Evolutionary conservation across 345 rosid species (phyloP).

Genomic region (Eucalyptus caleyi): DNA sequence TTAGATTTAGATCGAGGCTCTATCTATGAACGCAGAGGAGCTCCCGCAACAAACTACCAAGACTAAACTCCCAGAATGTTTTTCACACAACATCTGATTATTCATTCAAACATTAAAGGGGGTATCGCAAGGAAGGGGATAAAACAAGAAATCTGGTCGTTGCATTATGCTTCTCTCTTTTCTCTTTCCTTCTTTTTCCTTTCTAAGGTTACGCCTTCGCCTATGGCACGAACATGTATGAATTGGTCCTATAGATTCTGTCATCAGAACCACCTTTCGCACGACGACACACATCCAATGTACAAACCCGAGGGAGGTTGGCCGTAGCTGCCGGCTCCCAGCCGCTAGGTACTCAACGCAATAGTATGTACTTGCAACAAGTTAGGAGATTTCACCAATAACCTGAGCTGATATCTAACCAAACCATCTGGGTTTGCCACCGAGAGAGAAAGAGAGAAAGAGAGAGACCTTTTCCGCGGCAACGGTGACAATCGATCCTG

Average conservation of each 20-base stretch:
- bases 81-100: not conserved
- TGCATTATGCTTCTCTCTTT: not conserved
- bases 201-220: not conserved
- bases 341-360: not conserved
- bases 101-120: not conserved
- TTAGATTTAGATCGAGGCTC: not conserved
- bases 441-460: not conserved
- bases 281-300: not conserved
- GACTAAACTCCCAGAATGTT: not conserved
- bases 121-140: not conserved
- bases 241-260: not conserved
- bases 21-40: not conserved
- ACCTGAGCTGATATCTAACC: not conserved
- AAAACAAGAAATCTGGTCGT: not conserved
- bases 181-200: not conserved
- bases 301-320: not conserved
- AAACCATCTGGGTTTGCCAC: not conserved
- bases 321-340: not conserved
- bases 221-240: not conserved
- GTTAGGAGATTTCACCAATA: not conserved
- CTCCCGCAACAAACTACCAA: not conserved
- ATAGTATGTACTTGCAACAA: not conserved
- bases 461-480: slow-evolving; percentile 50
- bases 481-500: slow-evolving; percentile 46
- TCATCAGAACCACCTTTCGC: not conserved